These are phyloP conservation scores for Lactarius tabidus DNA, from an alignment of 768 basidiomycete species.

Conservation along the genomic window DNA sequence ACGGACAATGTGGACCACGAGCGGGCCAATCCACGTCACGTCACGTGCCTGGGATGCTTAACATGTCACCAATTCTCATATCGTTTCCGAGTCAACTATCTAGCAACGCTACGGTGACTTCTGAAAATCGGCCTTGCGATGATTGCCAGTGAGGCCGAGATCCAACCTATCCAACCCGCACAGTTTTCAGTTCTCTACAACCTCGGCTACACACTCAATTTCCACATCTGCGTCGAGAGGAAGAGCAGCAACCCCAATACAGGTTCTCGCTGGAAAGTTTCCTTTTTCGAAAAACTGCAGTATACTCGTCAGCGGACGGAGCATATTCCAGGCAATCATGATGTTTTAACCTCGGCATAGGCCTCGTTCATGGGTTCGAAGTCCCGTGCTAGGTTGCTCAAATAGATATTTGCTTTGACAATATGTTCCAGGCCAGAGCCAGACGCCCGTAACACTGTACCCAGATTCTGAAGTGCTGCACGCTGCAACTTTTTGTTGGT, in stretches of 20 bases:
- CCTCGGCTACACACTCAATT: slow-evolving; percentile 56
- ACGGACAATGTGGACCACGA: too few relatives aligned
- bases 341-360: slow-evolving; percentile 34
- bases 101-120: too few relatives aligned
- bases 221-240: slow-evolving; percentile 54
- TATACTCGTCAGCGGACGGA: not conserved
- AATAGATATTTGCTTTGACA: slow-evolving; percentile 41
- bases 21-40: not conserved
- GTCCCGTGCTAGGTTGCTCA: slow-evolving; percentile 37
- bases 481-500: slow-evolving; percentile 28
- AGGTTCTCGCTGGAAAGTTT: slow-evolving; percentile 53
- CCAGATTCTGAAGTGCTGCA: slow-evolving; percentile 39
- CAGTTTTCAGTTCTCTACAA: slow-evolving; percentile 17
- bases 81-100: too few relatives aligned
- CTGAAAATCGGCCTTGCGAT: not conserved
- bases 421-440: slow-evolving; percentile 38
- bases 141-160: too few relatives aligned
- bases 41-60: not conserved
- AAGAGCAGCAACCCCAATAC: slow-evolving; percentile 51
- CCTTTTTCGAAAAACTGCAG: slow-evolving; percentile 45
- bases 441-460: slow-evolving; percentile 36
- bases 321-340: not conserved
- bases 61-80: too few relatives aligned
- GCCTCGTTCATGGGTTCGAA: slow-evolving; percentile 39
- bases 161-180: not conserved